Conservation (phyloP, 2,329 filamentous ascomycete genomes). For the Delphinella strobiligena region DNA sequence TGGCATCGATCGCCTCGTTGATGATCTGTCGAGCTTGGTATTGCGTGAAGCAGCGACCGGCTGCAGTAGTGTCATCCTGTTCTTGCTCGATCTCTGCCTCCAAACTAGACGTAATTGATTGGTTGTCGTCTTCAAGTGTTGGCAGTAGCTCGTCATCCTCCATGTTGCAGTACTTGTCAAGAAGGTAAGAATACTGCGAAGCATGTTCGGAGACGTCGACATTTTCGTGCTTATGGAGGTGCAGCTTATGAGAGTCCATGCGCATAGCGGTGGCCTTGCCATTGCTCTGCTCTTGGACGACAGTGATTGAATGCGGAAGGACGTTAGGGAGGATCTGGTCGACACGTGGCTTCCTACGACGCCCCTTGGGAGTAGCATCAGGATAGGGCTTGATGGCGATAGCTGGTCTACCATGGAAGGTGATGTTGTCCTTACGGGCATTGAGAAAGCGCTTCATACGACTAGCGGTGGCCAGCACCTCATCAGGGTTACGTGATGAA, state of each 20-base stretch:
- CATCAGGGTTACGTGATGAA: too few relatives aligned
- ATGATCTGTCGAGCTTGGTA: slow-evolving; percentile 39
- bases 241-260: slow-evolving; percentile 14
- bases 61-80: slow-evolving; percentile 18
- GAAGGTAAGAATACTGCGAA: slow-evolving; percentile 16
- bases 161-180: slow-evolving; percentile 13
- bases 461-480: too few relatives aligned
- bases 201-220: neutral
- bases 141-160: slow-evolving; percentile 35
- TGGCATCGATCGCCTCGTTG: slow-evolving; percentile 39
- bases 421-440: neutral
- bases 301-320: slow-evolving; percentile 17
- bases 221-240: neutral
- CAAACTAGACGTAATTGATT: slow-evolving; percentile 14
- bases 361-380: too few relatives aligned
- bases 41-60: slow-evolving; percentile 10
- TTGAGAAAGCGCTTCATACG: slow-evolving; percentile 9
- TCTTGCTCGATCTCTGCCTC: slow-evolving; percentile 39
- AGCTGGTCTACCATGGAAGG: slow-evolving; percentile 12
- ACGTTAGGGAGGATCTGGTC: neutral
- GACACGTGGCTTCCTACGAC: too few relatives aligned
- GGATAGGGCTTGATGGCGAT: slow-evolving; percentile 21
- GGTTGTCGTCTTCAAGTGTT: slow-evolving; percentile 9
- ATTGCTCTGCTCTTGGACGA: slow-evolving; percentile 14
- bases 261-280: slow-evolving; percentile 14